Base-by-base conservation (phyloP, 1,139 yeast species). In the Hansenula sp. region DNA sequence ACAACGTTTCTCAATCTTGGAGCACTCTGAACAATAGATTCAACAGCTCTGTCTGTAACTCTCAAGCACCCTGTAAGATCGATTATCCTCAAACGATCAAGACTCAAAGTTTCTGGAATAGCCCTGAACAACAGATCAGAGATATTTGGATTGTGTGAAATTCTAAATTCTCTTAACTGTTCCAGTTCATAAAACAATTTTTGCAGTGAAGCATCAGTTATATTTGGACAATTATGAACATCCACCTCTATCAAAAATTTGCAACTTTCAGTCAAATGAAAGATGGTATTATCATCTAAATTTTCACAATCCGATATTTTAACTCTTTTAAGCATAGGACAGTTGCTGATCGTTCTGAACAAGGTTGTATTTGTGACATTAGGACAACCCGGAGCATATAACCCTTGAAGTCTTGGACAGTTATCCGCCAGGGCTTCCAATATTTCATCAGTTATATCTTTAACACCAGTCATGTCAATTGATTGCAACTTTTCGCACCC, bases 381-480 rank as follows among this genome's bases (percentile, higher is more conserved):
- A 27, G 78, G 79, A 50, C 97, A 90, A 4, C 88, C 88, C 1
- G 96, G 91, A 0, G 95, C 95, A 60, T 91, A 91, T 40, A 91
- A 70, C 1, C 97, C 97, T 65, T 93, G 98, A 41, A 93, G 71
- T 42, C 93, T 70, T 33, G 77, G 76, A 62, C 97, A 90, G 59
- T 79, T 74, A 13, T 63, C 60, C 1, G 96, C 91, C 53, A 91
- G 70, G n/a, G 87, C 80, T 38, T 68, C 55, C 47, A 90, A 77
- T 9, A 90, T 80, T 41, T 76, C 80, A 66, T 91, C 96, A 12
- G 75, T 69, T 27, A 82, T 67, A 51, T 76, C 79, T 36, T 74
- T 74, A n/a, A 89, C 84, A n/a, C 94, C 93, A 0, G 96, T 84
- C 55, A 93, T 74, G 66, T 93, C 99, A 41, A 93, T 84, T 36